A percentile compares a stretch with the other conserved stretches of the same genome.
Conservation (phyloP, 257 asterid genomes). For the Plantago ovata region DNA sequence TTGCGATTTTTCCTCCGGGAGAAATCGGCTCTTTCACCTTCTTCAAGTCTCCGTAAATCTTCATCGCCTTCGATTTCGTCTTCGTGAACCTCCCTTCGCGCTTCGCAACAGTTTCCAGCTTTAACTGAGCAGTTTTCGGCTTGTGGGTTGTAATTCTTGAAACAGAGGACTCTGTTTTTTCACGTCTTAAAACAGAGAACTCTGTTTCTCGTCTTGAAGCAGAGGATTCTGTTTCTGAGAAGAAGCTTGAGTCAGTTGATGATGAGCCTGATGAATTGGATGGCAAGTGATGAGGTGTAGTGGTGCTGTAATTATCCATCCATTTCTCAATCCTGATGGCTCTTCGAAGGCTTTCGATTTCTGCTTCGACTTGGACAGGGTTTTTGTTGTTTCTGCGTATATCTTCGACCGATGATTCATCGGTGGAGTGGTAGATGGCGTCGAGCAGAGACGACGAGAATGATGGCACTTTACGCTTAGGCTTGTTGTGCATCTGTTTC, state of each 20-base stretch:
- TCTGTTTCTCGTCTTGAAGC: slow-evolving; percentile 33
- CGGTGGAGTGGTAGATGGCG: slow-evolving; percentile 73
- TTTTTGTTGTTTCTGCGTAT: slow-evolving; percentile 25
- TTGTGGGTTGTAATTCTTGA: slow-evolving; percentile 20
- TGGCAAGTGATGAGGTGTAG: slow-evolving; percentile 32
- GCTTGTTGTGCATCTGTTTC: slow-evolving; percentile 33
- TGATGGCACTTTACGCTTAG: slow-evolving; percentile 54
- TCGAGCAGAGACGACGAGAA: slow-evolving; percentile 84
- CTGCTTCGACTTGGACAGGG: slow-evolving; percentile 38
- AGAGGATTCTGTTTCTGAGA: slow-evolving; percentile 36
- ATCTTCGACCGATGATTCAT: slow-evolving; percentile 31
- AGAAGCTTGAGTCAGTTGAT: slow-evolving; percentile 61
- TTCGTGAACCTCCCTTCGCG: slow-evolving; percentile 25
- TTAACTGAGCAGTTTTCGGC: slow-evolving; percentile 11
- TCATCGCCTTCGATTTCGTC: slow-evolving; percentile 29
- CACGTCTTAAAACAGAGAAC: slow-evolving; percentile 32
- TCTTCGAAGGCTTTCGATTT: slow-evolving; percentile 57
- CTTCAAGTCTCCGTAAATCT: slow-evolving; percentile 31
- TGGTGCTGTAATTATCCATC: slow-evolving; percentile 45
- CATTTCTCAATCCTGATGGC: slow-evolving; percentile 80
- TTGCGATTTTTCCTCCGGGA: slow-evolving; percentile 38
- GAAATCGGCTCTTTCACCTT: slow-evolving; percentile 33
- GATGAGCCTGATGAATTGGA: slow-evolving; percentile 64
- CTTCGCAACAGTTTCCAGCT: slow-evolving; percentile 14
- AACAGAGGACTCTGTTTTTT: slow-evolving; percentile 48